phyloP scores from a whole-genome alignment of 352 stramenopile species.

The Phytopythium delawarense region DNA sequence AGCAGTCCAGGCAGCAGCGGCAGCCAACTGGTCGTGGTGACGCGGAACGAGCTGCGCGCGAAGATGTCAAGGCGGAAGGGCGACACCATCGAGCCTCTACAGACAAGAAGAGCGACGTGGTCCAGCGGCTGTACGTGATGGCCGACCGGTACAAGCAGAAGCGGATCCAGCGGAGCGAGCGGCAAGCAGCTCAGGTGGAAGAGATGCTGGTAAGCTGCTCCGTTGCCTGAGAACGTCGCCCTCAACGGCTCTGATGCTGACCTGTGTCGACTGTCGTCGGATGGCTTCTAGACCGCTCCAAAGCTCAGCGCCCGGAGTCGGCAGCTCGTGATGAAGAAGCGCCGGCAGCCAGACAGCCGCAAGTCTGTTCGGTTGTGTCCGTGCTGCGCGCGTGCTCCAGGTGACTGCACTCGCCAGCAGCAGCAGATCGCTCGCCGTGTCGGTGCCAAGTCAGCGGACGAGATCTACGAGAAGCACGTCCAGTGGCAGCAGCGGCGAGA shows the following conservation, averaged over 20 bases:
- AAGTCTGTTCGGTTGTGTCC: slow-evolving; percentile 14
- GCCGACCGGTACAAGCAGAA: slow-evolving; percentile 42
- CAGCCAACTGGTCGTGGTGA: background rate
- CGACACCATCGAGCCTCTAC: background rate
- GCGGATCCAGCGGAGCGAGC: slow-evolving; percentile 23
- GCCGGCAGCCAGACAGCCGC: slow-evolving; percentile 1
- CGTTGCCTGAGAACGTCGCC: background rate
- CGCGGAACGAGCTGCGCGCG: background rate
- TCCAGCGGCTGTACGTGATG: slow-evolving; percentile 33
- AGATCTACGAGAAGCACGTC: slow-evolving; percentile 58
- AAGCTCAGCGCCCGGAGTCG: slow-evolving; percentile 53
- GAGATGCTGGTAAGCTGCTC: slow-evolving; percentile 28
- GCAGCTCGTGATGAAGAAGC: slow-evolving; percentile 30
- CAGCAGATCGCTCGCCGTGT: slow-evolving; percentile 12
- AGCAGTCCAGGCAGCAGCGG: slow-evolving; percentile 24
- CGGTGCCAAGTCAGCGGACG: slow-evolving; percentile 20
- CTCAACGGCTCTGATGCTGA: background rate
- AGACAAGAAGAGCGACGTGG: slow-evolving; percentile 9
- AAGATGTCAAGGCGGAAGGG: background rate
- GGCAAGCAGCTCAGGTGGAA: slow-evolving; percentile 24
- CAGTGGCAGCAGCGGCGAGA: slow-evolving; percentile 58
- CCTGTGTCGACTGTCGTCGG: background rate
- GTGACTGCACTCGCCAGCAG: background rate
- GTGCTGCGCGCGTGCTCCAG: slow-evolving; percentile 15
- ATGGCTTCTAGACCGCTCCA: slow-evolving; percentile 21